Base-by-base conservation (phyloP, 192 early-diverging fungal genomes). In the Coemansia sp. region DNA sequence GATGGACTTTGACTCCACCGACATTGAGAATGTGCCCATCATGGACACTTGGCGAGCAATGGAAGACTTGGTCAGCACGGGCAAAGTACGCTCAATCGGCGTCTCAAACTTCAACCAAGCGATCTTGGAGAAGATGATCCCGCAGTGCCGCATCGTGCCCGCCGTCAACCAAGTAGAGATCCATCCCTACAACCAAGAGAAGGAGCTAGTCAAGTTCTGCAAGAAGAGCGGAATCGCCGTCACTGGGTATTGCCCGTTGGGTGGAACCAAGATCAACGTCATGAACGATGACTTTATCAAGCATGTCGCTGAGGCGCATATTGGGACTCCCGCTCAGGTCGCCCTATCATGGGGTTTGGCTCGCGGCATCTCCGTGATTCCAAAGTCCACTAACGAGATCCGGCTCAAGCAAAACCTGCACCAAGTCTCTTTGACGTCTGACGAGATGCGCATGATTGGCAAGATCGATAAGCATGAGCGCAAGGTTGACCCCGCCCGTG, bases 161-260 rank as follows among this genome's bases (percentile, higher is more conserved):
- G 93, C 89, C 47, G 91, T 89, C 43, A 92, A 93, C 86, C 94
- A 98, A 77, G 80, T 95, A 61, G 96, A 97, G 75, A 73, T 92
- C 33, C 93, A 95, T 71, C 94, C 94, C 38, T 86, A 84, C 67
- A 73, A 80, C 59, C 86, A 78, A 32, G 63, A 91, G 70, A 72
- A 61, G 40, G 88, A 90, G 39, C 86, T 98, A 11, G 68, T 95
- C 46, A 88, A 90, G 28, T 95, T 84, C 82, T 91, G 89, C 79
- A 69, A 84, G 53, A 46, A 78, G 33, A 84, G 94, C 67, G 85
- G 84, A 26, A 95, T 98, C 47, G 84, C 82, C 13, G 61, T 94
- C 21, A 90, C 92, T 16, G 95, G 90, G 3, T 96, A 95, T 86
- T 91, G 89, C 50, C 94, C 96, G 32, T 82, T 96, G 17, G 95